Base-by-base conservation (phyloP, 768 basidiomycete species). In the Xanthoconium purpureum region DNA sequence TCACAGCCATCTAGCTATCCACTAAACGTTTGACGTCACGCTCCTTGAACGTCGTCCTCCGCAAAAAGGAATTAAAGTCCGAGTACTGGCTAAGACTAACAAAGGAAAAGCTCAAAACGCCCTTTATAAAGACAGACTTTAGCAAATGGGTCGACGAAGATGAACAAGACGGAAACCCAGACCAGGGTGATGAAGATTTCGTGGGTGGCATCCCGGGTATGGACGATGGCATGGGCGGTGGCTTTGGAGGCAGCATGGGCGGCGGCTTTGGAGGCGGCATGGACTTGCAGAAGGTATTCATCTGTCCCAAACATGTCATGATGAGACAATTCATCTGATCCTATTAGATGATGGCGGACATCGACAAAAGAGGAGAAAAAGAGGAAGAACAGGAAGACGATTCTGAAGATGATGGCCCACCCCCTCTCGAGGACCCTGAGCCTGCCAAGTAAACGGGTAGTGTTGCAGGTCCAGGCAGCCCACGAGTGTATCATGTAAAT, bases 81-180 rank as follows among this genome's bases (percentile, higher is more conserved):
- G 96, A 94, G 63, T 98, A 82, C 74, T 98, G 96, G 96, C 91
- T 92, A 28, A 83, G 95, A 55, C 78, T 98, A 50, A 94, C 91
- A 46, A 94, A 96, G 73, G 89, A 90, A 57, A 95, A 94, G 73
- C 67, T 82, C 57, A 91, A 82, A 74, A 84, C 80, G 49, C 77
- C 85, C 55, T 95, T 84, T 75, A 76, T 98, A 73, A 98, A 97
- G 81, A 97, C 94, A 44, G 92, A 98, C 73, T 98, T 98, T 71
- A 78, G 78, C 62, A 96, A 91, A 77, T 98, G 94, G 94, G 88
- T 89, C 40, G 95, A 98, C 67, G 95, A 98, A 76, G 96, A 98
- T 69, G 95, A 98, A 71, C 96, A 98, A 75, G 89, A 91, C 39
- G 88, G 79, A 49, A 80, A 74, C 24, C 62, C 71, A 2, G 67